Evolutionary conservation across 495 filamentous ascomycete genomes (phyloP), one percentile per base, ranked within the genome.

Genomic region (Penicillium angulare): DNA sequence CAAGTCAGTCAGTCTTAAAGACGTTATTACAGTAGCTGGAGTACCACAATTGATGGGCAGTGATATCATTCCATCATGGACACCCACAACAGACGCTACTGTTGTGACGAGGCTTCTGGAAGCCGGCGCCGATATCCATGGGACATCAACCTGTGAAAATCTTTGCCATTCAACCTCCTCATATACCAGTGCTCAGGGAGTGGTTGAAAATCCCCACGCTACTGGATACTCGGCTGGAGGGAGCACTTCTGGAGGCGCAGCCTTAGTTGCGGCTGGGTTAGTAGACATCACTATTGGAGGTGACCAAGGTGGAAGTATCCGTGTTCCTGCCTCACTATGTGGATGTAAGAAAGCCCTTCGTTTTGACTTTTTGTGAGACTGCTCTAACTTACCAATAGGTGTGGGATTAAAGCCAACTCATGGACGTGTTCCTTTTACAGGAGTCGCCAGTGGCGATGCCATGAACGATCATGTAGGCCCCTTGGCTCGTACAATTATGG

Each of bases 1-100:
- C 1, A 89, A 93, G 51, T 88, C 91, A 0, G 76, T 96, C 17
- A 87, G 82, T 36, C 60, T 97, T 41, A 76, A 77, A 39, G 73
- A 77, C 40, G 68, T 60, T 0, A 67, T 75, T 43, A 65, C 64
- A 3, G 66, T 77, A 2, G 71, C 66, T 2, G 70, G 65, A 3
- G 63, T 77, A 10, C 71, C 73, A 7, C 66, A 62, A 32, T 56
- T 71, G 0, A 50, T 60, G 31, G 74, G 74, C 7, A 69, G 61
- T 22, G 66, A 71, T 50, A 61, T 68, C 17, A 62, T 60, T 48
- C 60, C 65, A 7, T 58, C 60, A 5, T 77, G 71, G 71, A 75
- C 65, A 2, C 74, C 72, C 0, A 53, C 33, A 26, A 72, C 65
- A 12, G 74, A 76, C 51, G 74, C 75, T 0, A 77, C 73, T 5